Evolutionary conservation across 129 eudicot genomes (phyloP).

Genomic region (Helichrysum umbraculigerum): DNA sequence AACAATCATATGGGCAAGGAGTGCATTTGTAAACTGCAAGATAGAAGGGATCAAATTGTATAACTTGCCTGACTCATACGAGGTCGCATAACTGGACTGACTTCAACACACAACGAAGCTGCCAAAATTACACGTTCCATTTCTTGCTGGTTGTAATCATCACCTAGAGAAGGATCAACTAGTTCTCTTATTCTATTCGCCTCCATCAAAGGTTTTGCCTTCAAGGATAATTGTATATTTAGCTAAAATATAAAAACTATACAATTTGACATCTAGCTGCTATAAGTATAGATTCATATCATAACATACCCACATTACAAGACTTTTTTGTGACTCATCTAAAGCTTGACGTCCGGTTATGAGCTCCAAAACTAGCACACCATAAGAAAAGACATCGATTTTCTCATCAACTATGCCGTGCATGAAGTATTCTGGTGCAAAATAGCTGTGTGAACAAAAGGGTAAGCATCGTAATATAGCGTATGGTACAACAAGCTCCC

Average conservation of each 20-base stretch:
- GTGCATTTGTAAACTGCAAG: background rate
- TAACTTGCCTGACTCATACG: conserved; percentile 72
- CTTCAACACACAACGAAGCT: conserved; percentile 58
- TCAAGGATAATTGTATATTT: conserved; percentile 7
- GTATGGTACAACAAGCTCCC: background rate
- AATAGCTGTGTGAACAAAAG: conserved; percentile 52
- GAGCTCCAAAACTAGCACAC: conserved; percentile 75
- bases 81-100: conserved; percentile 62
- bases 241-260: background rate
- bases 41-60: background rate
- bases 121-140: conserved; percentile 63
- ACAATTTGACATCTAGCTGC: background rate
- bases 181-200: conserved; percentile 40
- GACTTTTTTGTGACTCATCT: conserved; percentile 62
- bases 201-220: conserved; percentile 77
- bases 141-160: conserved; percentile 48
- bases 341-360: conserved; percentile 70
- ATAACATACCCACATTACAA: conserved; percentile 66
- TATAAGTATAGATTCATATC: background rate
- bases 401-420: conserved; percentile 86
- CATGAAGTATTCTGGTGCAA: conserved; percentile 79
- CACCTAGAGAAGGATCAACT: conserved; percentile 64
- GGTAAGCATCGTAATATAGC: conserved; percentile 9
- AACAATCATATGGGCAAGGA: background rate
- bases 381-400: conserved; percentile 70